Base-by-base conservation (phyloP, 352 stramenopile species). In the Pythium dissimile region DNA sequence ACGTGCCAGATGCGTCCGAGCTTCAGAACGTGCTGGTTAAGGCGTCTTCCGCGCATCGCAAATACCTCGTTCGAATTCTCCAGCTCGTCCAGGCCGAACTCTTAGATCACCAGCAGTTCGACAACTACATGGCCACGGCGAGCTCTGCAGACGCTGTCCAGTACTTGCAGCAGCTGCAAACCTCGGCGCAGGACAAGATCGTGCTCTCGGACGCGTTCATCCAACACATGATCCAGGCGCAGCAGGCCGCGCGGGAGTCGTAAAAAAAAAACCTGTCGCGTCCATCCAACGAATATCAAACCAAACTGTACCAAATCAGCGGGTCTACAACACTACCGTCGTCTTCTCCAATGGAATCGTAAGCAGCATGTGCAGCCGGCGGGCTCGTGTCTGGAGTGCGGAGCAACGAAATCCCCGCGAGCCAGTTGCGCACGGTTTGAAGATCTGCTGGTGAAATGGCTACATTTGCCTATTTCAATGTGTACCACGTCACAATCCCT, bases 91-190 rank as follows among this genome's bases (percentile, higher is more conserved):
- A 76, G 30, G 59, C 75, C 7, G 84, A 94, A 52, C 63, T 94
- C 24, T 71, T 86, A 32, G 82, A 94, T 34, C 79, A 92, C 59
- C 71, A 90, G 54, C 74, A 80, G 45, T 92, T 94, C 54, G 75
- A 86, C 46, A 88, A 77, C 52, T 87, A 79, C 53, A 77, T 75
- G 45, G 69, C 74, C 56, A 90, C 82, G 13, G 82, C 84, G 42
- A 91, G 82, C 45, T 92, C 84, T 12, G 82, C 80, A 8, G 84
- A 94, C 47, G 84, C 82, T n/a, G 75, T 94, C 15, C 77, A 89
- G 62, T 92, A 92, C 49, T 62, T 90, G 53, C 82, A 94, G 61
- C 84, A 94, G 72, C 69, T 94, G 45, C 84, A 90, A 64, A 92
- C 92, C 68, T 80, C 67, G 55, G 82, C 82, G 24, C 84, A 94